Evolutionary conservation across 2,329 filamentous ascomycete genomes (phyloP), one percentile per base, ranked within the genome.

Genomic region (Fusarium armeniacum): DNA sequence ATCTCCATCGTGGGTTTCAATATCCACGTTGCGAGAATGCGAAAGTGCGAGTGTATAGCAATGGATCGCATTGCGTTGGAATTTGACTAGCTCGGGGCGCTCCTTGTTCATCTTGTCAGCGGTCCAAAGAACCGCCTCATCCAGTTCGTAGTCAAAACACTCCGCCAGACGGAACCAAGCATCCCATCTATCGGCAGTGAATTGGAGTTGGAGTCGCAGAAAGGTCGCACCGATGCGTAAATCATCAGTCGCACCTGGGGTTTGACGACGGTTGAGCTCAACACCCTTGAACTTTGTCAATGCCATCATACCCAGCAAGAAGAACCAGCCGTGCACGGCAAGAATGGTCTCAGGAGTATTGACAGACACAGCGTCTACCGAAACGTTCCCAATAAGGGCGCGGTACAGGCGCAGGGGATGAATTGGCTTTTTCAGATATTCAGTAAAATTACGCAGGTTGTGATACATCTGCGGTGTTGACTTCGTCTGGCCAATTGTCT

Each of bases 101-200:
- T 91, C 91, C 76, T 92, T 95, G 80, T 97, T 97, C 80, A 97
- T 90, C 79, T 97, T 97, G 72, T 97, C 93, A 1, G 93, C 92
- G 22, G 91, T 92, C 94, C 94, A 97, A 7, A 94, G 87, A 7
- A 97, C 92, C 9, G 90, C 89, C 78, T 97, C 94, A 67, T 97
- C 94, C 16, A 97, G 83, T 73, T 97, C 93, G 52, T 93, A 91
- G 78, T 97, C 94, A 74, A 93, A 94, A 50, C 92, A 93, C 78
- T 97, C 93, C 0, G 91, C 94, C 26, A 97, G 86, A 15, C 93
- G 88, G 78, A 95, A 96, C 94, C 94, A 97, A 0, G 92, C 91
- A 77, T 97, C 92, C 94, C 94, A 97, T 58, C 90, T 89, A 41
- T 93, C 90, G 3, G 89, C 88, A 3, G 91, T 93, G 77, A 93